Evolutionary conservation across 2,329 filamentous ascomycete species (phyloP).

Genomic region (Pseudocercospora ulei): DNA sequence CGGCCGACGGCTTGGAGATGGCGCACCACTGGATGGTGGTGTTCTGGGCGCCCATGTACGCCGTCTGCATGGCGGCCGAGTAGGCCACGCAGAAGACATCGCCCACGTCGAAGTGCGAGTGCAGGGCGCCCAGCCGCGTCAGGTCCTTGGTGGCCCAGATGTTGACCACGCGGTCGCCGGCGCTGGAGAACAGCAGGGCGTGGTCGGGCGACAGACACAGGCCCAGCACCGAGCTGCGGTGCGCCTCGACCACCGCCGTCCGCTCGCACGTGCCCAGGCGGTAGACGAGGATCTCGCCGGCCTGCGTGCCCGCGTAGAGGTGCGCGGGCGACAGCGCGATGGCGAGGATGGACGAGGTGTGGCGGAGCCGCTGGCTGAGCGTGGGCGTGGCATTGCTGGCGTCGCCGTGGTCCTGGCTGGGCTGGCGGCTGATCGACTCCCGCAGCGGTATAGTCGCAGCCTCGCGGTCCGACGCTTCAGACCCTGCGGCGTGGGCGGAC

Average conservation of each 20-base stretch:
- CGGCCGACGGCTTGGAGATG: constrained; percentile 19
- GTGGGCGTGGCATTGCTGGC: constrained; percentile 42
- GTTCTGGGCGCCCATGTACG: constrained; percentile 90
- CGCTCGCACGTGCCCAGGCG: constrained; percentile 79
- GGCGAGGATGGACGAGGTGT: constrained; percentile 70
- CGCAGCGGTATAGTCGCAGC: neutral
- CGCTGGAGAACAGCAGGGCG: constrained; percentile 76
- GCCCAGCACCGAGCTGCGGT: constrained; percentile 82
- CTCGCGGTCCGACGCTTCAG: constrained; percentile 16
- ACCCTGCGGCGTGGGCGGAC: constrained; percentile 15
- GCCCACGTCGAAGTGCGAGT: constrained; percentile 86
- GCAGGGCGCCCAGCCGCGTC: constrained; percentile 73
- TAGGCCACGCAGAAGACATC: constrained; percentile 95
- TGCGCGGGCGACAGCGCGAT: constrained; percentile 69
- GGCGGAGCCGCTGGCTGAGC: constrained; percentile 63
- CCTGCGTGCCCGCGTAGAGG: constrained; percentile 86
- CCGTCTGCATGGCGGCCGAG: constrained; percentile 64
- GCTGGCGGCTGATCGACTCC: constrained; percentile 20
- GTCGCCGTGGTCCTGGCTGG: constrained; percentile 25
- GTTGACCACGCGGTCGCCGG: constrained; percentile 86
- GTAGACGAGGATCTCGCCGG: constrained; percentile 86
- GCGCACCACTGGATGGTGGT: constrained; percentile 89
- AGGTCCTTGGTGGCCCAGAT: constrained; percentile 78
- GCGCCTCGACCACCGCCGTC: constrained; percentile 68
- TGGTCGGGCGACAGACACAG: constrained; percentile 69